phyloP scores from a whole-genome alignment of 805 yeast species.

The Schizosaccharomyces osmophilus region DNA sequence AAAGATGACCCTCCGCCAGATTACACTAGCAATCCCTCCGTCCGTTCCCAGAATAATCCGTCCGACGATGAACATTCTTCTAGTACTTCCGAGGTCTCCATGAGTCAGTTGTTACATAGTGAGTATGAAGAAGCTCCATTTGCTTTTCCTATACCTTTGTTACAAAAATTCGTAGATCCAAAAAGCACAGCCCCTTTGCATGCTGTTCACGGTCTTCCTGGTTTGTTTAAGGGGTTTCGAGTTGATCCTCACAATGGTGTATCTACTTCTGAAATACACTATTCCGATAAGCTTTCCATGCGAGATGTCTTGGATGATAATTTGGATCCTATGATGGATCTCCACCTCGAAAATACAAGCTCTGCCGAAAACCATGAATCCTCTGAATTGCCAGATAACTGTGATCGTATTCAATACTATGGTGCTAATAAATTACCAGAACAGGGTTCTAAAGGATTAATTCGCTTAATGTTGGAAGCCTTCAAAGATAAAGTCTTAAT shows the following conservation, averaged over 20 bases:
- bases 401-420: slow-evolving; percentile 23
- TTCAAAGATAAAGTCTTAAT: slow-evolving; percentile 77
- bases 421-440: slow-evolving; percentile 57
- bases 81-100: background rate
- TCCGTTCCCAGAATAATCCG: too few relatives aligned
- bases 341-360: background rate
- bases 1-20: too few relatives aligned
- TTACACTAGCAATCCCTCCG: too few relatives aligned
- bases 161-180: background rate
- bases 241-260: background rate
- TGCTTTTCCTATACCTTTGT: background rate
- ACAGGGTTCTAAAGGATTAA: slow-evolving; percentile 41
- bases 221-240: background rate
- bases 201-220: background rate
- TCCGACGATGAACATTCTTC: too few relatives aligned
- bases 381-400: background rate
- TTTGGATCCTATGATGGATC: background rate
- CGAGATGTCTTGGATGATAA: background rate
- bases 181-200: background rate
- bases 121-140: background rate
- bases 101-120: background rate
- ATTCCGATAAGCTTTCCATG: background rate
- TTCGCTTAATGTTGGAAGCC: slow-evolving; percentile 51
- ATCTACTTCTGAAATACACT: background rate
- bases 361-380: background rate